These are phyloP conservation scores for Lyophyllum shimeji DNA, from an alignment of 768 basidiomycete genomes.

Conservation along the genomic window DNA sequence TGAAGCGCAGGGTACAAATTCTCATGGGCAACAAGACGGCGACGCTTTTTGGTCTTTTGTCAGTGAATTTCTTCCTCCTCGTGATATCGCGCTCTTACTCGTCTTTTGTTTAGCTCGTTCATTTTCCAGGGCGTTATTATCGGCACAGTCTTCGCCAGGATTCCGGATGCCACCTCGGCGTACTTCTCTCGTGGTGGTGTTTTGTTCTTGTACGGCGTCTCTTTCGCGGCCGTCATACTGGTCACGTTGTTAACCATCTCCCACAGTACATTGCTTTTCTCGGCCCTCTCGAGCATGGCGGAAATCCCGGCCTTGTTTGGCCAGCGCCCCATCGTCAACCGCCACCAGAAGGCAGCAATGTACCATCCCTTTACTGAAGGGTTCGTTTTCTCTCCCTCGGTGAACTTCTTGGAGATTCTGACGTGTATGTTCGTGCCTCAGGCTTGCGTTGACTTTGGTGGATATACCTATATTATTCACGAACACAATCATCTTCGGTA, in stretches of 20 bases:
- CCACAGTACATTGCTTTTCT: slow-evolving; percentile 56
- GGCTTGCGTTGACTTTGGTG: slow-evolving; percentile 57
- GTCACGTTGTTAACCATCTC: no score
- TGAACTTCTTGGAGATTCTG: background rate
- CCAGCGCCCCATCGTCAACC: slow-evolving; percentile 59
- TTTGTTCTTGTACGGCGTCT: slow-evolving; percentile 64
- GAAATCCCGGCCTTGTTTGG: slow-evolving; percentile 64
- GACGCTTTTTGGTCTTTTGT: slow-evolving; percentile 31
- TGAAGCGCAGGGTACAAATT: slow-evolving; percentile 39
- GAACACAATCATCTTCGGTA: slow-evolving; percentile 41
- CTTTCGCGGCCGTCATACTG: background rate
- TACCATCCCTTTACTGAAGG: slow-evolving; percentile 56
- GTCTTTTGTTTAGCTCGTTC: slow-evolving; percentile 40
- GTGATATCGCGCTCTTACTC: background rate
- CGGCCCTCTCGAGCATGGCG: slow-evolving; percentile 58
- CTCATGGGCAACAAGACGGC: slow-evolving; percentile 30
- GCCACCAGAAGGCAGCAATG: slow-evolving; percentile 60
- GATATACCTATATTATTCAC: slow-evolving; percentile 58
- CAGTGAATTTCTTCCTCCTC: background rate
- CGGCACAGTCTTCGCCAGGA: slow-evolving; percentile 64
- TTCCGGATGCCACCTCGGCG: slow-evolving; percentile 52
- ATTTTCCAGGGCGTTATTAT: slow-evolving; percentile 50
- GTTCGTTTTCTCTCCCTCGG: slow-evolving; percentile 23
- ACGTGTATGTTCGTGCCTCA: slow-evolving; percentile 22
- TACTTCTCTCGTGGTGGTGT: slow-evolving; percentile 80